Evolutionary conservation across 106 monocot genomes (phyloP), one percentile per base, ranked within the genome.

Genomic region (Acorus gramineus): DNA sequence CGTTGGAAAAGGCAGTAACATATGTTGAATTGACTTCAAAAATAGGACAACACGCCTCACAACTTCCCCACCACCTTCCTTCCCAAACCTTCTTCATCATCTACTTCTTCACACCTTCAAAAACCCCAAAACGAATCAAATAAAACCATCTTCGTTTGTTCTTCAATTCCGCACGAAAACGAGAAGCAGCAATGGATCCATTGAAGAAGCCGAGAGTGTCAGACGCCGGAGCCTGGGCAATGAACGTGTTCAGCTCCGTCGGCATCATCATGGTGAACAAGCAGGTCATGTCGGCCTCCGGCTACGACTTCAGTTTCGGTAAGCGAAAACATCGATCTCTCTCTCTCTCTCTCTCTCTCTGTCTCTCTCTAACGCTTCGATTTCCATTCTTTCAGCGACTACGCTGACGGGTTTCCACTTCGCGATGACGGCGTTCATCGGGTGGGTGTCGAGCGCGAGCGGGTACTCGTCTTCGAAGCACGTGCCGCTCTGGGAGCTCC

Each of bases 341-440:
- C 62, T 11, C 10, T 42, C 11, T 8, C 7, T 57, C 42, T 7
- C n/a, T 46, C 44, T 60, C 46, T 43, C 44, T n/a, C 46, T 11
- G 69, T 60, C 10, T 44, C 45, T 69, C 45, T 54, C 49, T 11
- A 7, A 45, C 46, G 8, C 53, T 47, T 57, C 28, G 7, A 6
- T 73, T 6, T 48, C 6, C 2, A 14, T 42, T 66, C 52, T 48
- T 72, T 74, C 83, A 93, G 93, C 89, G 8, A 94, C 89, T n/a
- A 84, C 93, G 13, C 65, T 94, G 46, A 94, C 93, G 0, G 93
- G 86, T 52, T 94, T 89, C 66, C 93, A 94, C 66, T 94, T 94
- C 62, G 73, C 77, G 7, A 68, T 86, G 62, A 93, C 87, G 43
- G 93, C 85, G 7, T 72, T 93, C 42, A 85, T 93, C 8, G 93